Evolutionary conservation across 139 green algal genomes (phyloP).

Genomic region (Micractinium sp.): DNA sequence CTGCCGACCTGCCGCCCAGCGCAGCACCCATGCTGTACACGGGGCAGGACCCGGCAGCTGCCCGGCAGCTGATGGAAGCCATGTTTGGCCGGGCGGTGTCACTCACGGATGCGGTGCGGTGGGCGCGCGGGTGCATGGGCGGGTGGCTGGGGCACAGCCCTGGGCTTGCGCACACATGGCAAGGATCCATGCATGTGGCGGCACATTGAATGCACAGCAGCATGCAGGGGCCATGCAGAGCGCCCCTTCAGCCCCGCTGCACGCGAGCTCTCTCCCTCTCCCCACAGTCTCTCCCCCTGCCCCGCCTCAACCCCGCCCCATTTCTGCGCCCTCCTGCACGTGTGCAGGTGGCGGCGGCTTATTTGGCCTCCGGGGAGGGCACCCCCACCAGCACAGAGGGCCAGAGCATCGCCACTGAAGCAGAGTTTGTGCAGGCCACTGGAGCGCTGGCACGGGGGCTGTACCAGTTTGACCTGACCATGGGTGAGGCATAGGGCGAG

Average conservation of each 20-base stretch:
- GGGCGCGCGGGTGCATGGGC: background rate
- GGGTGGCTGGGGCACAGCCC: too few relatives aligned
- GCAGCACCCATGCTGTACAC: conserved; percentile 39
- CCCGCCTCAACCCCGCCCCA: background rate
- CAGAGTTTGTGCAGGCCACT: conserved; percentile 41
- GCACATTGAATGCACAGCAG: too few relatives aligned
- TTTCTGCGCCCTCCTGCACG: background rate
- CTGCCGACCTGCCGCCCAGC: conserved; percentile 1
- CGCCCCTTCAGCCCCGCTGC: too few relatives aligned
- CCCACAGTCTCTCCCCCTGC: too few relatives aligned
- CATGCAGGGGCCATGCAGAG: too few relatives aligned
- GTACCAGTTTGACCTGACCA: conserved; percentile 51
- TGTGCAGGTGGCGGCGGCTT: conserved; percentile 35
- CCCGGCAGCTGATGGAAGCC: conserved; percentile 40
- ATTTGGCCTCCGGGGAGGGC: conserved; percentile 23
- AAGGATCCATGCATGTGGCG: too few relatives aligned
- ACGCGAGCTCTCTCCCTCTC: too few relatives aligned
- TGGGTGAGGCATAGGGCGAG: conserved; percentile 37
- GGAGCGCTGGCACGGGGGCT: conserved; percentile 41
- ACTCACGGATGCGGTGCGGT: conserved; percentile 35
- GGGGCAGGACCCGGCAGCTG: background rate
- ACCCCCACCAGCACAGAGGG: conserved; percentile 4
- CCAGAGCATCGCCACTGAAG: conserved; percentile 5
- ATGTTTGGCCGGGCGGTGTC: conserved; percentile 12
- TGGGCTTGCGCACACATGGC: too few relatives aligned